Evolutionary conservation across 2,329 filamentous ascomycete genomes (phyloP).

Genomic region (Metarhizium brunneum): DNA sequence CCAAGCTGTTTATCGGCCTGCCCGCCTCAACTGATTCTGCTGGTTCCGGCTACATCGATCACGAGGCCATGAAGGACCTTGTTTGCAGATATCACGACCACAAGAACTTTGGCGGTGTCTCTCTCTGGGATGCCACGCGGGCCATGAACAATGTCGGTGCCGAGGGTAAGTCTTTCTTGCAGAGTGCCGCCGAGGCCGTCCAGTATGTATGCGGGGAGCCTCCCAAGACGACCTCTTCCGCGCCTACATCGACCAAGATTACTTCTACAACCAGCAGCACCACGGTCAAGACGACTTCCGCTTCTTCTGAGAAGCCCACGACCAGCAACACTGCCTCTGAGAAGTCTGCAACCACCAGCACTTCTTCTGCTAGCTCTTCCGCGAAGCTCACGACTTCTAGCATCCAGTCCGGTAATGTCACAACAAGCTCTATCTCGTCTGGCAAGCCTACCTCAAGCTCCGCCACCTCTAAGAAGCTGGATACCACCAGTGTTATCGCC

Average conservation of each 20-base stretch:
- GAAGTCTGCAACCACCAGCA: conserved; percentile 2
- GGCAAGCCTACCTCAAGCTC: neutral
- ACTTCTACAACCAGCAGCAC: conserved; percentile 4
- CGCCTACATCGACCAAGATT: conserved; percentile 4
- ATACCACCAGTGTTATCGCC: neutral
- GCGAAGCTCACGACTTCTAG: neutral
- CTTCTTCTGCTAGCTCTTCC: neutral
- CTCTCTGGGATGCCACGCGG: conserved; percentile 34
- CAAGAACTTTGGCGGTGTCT: conserved; percentile 34
- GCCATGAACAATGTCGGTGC: conserved; percentile 23
- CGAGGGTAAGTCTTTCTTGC: conserved; percentile 26
- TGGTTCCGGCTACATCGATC: conserved; percentile 24
- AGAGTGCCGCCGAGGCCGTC: conserved; percentile 27
- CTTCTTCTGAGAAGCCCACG: conserved; percentile 3
- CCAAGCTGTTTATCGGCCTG: conserved; percentile 38
- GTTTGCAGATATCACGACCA: conserved; percentile 28
- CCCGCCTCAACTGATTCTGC: conserved; percentile 21
- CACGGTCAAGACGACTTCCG: conserved; percentile 5
- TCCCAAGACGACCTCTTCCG: conserved; percentile 12
- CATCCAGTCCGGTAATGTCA: no score
- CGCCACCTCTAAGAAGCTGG: neutral
- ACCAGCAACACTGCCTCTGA: neutral
- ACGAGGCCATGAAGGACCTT: conserved; percentile 23
- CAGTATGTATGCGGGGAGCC: conserved; percentile 24
- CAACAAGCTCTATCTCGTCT: neutral